Percentiles rank a stretch among this genome's conserved stretches.
Conservation (phyloP, 1,284 basidiomycete species). For the Athelia psychrophila region DNA sequence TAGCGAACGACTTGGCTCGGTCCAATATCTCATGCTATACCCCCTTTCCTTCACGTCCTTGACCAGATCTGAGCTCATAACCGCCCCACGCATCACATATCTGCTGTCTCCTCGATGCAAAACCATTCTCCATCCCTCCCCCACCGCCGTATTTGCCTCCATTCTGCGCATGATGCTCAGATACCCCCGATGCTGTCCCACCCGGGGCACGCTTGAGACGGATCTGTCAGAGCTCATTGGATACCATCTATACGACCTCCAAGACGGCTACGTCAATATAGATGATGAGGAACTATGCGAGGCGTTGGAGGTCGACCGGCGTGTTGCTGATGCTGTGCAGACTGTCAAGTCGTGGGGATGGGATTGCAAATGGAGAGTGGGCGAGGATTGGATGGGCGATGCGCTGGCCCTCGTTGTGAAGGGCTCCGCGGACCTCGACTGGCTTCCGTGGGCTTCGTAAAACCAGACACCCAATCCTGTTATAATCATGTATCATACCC, state of each 20-base stretch:
- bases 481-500: too few relatives aligned
- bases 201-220: constrained; percentile 18
- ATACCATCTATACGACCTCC: constrained; percentile 19
- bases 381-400: constrained; percentile 25
- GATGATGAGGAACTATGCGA: constrained; percentile 12
- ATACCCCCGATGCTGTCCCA: constrained; percentile 18
- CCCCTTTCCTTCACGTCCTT: constrained; percentile 23
- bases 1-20: constrained; percentile 7
- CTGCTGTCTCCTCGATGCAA: constrained; percentile 9
- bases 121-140: constrained; percentile 20
- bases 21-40: constrained; percentile 21
- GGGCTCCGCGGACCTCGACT: constrained; percentile 8
- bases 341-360: constrained; percentile 20
- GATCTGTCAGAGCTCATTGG: constrained; percentile 28
- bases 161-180: constrained; percentile 25
- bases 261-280: not conserved
- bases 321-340: constrained; percentile 16
- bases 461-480: too few relatives aligned
- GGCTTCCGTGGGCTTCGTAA: not conserved
- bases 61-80: constrained; percentile 16
- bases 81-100: constrained; percentile 11
- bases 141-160: constrained; percentile 24
- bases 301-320: constrained; percentile 18
- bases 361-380: constrained; percentile 17
- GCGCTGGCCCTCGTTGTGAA: constrained; percentile 18